phyloP scores from a whole-genome alignment of 176 grass and related monocot genomes.

The Triticum dicoccoides region DNA sequence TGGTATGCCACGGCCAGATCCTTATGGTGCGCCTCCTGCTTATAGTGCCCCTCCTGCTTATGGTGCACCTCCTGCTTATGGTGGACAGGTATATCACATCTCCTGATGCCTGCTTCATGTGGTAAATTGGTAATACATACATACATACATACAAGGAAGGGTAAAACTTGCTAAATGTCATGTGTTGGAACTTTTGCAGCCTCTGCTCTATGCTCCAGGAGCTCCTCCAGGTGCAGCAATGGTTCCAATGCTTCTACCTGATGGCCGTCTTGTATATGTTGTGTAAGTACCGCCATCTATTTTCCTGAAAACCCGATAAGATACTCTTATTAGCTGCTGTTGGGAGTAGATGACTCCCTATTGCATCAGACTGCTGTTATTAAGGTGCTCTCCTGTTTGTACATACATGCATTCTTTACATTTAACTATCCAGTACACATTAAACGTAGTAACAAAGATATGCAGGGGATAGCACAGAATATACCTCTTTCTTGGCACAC shows the following conservation, averaged over 20 bases:
- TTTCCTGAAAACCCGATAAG: background rate
- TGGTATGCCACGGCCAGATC: constrained; percentile 40
- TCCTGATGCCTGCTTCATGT: background rate
- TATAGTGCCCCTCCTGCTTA: constrained; percentile 28
- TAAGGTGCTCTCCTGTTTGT: background rate
- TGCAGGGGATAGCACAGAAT: background rate
- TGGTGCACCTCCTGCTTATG: constrained; percentile 28
- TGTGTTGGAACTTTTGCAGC: constrained; percentile 39
- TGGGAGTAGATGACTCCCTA: background rate
- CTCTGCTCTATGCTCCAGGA: constrained; percentile 48
- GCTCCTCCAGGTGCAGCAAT: constrained; percentile 38
- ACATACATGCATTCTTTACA: background rate
- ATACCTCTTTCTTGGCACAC: background rate
- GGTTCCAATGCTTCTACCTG: constrained; percentile 47
- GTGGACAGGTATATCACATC: constrained; percentile 45
- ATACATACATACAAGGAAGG: background rate
- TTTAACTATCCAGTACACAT: background rate
- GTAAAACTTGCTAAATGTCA: constrained; percentile 12
- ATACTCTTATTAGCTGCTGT: background rate
- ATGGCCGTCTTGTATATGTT: constrained; percentile 50
- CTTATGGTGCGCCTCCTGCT: constrained; percentile 48
- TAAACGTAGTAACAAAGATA: background rate
- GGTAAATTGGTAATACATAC: background rate
- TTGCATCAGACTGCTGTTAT: background rate
- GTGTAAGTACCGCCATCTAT: constrained; percentile 30